Conservation (phyloP, 108 stramenopile species). For the Skeletonema tropicum region DNA sequence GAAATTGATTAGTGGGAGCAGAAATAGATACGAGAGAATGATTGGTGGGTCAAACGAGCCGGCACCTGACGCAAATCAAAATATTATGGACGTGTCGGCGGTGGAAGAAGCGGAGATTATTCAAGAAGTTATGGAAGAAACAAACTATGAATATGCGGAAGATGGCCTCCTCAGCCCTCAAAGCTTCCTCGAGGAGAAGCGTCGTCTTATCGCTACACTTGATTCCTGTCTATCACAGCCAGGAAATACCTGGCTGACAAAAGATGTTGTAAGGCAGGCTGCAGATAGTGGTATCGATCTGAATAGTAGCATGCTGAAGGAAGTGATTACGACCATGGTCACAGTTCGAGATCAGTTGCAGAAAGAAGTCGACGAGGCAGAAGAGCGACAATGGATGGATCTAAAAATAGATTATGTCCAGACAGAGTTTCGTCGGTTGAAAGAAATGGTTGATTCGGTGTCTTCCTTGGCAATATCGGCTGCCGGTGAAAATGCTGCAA, state of each 20-base stretch:
- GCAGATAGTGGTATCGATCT: conserved; percentile 39
- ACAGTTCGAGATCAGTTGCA: conserved; percentile 55
- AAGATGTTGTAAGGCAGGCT: conserved; percentile 38
- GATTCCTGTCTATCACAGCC: conserved; percentile 59
- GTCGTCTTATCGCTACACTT: conserved; percentile 47
- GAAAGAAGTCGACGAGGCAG: conserved; percentile 38
- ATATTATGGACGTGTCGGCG: conserved; percentile 32
- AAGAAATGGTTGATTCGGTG: conserved; percentile 40
- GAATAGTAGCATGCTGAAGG: conserved; percentile 34
- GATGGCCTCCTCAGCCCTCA: conserved; percentile 47
- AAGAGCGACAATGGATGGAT: conserved; percentile 19
- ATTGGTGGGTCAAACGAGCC: conserved; percentile 22
- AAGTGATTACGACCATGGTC: conserved; percentile 66
- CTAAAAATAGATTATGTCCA: conserved; percentile 44
- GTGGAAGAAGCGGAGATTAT: conserved; percentile 39
- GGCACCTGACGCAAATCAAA: background rate
- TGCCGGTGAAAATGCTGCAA: conserved; percentile 37
- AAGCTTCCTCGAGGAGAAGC: conserved; percentile 47
- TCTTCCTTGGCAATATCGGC: conserved; percentile 30
- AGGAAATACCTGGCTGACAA: conserved; percentile 62
- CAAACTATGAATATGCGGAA: conserved; percentile 46
- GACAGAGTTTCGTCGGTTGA: conserved; percentile 39
- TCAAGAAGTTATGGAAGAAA: conserved; percentile 51
- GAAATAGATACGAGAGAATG: conserved; percentile 30
- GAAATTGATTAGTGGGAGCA: conserved; percentile 22